Evolutionary conservation across 2,329 filamentous ascomycete species (phyloP).

Genomic region (Colletotrichum cereale): DNA sequence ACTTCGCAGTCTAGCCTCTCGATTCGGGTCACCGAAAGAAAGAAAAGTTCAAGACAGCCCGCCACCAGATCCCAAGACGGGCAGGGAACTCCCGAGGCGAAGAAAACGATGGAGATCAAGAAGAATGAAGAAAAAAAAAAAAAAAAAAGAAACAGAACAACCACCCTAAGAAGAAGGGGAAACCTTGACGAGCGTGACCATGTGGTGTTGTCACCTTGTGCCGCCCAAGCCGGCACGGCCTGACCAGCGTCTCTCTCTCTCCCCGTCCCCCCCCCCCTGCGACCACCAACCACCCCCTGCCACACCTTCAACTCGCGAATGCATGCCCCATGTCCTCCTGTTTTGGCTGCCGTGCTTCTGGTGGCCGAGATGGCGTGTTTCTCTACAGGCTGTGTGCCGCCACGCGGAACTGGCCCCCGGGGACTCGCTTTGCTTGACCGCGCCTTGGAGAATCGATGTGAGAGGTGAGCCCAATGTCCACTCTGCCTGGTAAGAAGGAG

Average conservation of each 20-base stretch:
- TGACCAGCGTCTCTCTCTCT: not conserved
- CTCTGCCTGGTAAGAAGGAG: not conserved
- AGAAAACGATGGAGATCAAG: not conserved
- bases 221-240: conserved; percentile 29
- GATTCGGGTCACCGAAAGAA: too few species aligned
- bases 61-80: not conserved
- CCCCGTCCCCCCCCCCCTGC: conserved; percentile 7
- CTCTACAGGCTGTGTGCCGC: not conserved
- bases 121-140: not conserved
- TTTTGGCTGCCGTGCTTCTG: not conserved
- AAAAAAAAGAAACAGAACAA: not conserved
- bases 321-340: not conserved
- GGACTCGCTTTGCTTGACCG: not conserved
- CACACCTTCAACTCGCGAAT: not conserved
- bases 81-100: too few species aligned
- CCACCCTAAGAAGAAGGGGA: not conserved
- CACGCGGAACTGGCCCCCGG: not conserved
- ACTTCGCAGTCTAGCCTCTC: too few species aligned
- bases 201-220: conserved; percentile 14
- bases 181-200: not conserved
- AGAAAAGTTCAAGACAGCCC: not conserved
- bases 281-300: conserved; percentile 8
- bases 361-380: conserved; percentile 4
- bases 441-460: not conserved
- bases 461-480: conserved; percentile 12